A percentile compares a stretch with the other conserved stretches of the same genome.
phyloP scores from a whole-genome alignment of 306 rosid genomes.

The Oxytropis ochrocephala region DNA sequence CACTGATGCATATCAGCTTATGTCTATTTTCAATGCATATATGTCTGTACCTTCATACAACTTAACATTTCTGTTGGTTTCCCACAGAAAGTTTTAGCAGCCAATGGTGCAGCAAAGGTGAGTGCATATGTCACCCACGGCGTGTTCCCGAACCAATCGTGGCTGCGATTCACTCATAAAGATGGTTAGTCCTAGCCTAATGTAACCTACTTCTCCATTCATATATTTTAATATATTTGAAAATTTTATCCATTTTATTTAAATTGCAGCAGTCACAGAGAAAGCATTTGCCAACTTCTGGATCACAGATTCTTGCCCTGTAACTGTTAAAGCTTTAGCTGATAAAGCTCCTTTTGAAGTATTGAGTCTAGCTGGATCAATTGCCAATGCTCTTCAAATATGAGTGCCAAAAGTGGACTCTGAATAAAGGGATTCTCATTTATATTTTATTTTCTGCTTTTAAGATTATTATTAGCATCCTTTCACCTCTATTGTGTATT shows the following conservation, averaged over 20 bases:
- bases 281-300: conserved; percentile 77
- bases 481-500: conserved; percentile 1
- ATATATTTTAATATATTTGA: neutral
- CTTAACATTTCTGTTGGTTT: conserved; percentile 10
- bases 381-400: conserved; percentile 73
- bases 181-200: conserved; percentile 41
- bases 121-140: conserved; percentile 91
- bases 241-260: conserved; percentile 6
- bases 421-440: conserved; percentile 11
- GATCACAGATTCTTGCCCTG: conserved; percentile 96
- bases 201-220: neutral
- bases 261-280: conserved; percentile 33
- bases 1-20: neutral
- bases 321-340: conserved; percentile 65
- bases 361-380: conserved; percentile 82
- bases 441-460: neutral
- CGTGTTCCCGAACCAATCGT: conserved; percentile 80
- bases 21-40: neutral
- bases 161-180: conserved; percentile 69
- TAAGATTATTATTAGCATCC: neutral
- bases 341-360: conserved; percentile 84
- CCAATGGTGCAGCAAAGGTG: conserved; percentile 87
- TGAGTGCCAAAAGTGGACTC: conserved; percentile 25
- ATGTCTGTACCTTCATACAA: neutral
- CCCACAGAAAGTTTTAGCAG: conserved; percentile 74